These are phyloP conservation scores for Pseudozyma sp. DNA, from an alignment of 1,284 basidiomycete genomes.

Conservation along the genomic window DNA sequence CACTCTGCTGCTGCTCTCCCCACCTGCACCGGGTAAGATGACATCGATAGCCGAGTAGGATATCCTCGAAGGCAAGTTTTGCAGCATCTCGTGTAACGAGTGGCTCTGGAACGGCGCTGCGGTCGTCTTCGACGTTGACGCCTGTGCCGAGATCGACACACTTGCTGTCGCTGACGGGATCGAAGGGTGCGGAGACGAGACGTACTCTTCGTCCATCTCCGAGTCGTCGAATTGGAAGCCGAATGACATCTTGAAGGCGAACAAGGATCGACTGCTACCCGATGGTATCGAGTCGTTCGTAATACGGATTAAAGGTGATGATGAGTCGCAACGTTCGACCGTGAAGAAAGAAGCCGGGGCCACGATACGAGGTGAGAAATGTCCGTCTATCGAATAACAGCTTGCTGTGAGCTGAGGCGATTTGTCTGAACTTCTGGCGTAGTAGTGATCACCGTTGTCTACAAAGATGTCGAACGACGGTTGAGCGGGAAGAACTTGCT, in stretches of 20 bases:
- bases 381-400: no score
- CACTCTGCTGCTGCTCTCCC: conserved; percentile 23
- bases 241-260: conserved; percentile 30
- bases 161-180: conserved; percentile 4
- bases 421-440: no score
- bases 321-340: no score
- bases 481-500: no score
- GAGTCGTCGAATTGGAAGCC: conserved; percentile 50
- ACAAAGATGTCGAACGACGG: no score
- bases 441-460: no score
- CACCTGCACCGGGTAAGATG: conserved; percentile 7
- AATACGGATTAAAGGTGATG: no score
- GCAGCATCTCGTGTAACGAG: conserved; percentile 22
- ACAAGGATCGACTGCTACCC: no score
- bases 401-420: no score
- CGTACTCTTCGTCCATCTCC: conserved; percentile 49
- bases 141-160: conserved; percentile 4
- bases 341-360: no score
- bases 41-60: conserved; percentile 48
- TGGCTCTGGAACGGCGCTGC: conserved; percentile 22
- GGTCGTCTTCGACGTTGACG: background rate
- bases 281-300: no score
- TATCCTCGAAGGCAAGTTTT: conserved; percentile 42
- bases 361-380: no score
- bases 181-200: conserved; percentile 13